Evolutionary conservation across 805 yeast genomes (phyloP), one percentile per base, ranked within the genome.

Genomic region (Hanseniaspora singularis): DNA sequence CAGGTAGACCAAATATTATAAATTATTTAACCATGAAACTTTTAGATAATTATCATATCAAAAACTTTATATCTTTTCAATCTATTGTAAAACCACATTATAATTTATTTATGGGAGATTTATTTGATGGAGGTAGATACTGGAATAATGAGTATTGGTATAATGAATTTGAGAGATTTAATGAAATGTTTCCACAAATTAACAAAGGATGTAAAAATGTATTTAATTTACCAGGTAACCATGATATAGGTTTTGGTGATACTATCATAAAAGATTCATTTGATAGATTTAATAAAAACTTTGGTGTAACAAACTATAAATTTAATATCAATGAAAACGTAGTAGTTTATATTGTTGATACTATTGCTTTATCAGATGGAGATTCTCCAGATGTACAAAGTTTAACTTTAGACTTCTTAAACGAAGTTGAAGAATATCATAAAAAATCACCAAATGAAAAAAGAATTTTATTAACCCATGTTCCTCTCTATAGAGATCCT

Each of bases 41-140:
- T 33, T 70, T 82, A 14, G 98, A 92, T 59, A 77, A 81, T 53
- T 88, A 85, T 56, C 78, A 86, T 54, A 79, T 74, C 52, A 70
- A 87, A 46, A 87, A 89, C 60, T 77, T 84, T 71, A 71, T 73
- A 54, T 66, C 67, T 50, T 63, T 80, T 33, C 80, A 81, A 51
- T 52, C 64, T 7, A 52, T 64, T 2, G 68, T 92, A 45, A 74
- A 76, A 30, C 96, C 97, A 0, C 81, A 87, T 55, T 67, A 81
- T 1, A 76, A 77, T 4, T 63, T 89, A 4, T 89, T 86, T 58
- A 64, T 92, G 23, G 98, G 98, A 2, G 98, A 92, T 60, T 62
- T 89, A 54, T 82, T 89, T 59, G 98, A 92, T 63, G 96, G 96
- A 11, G 97, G 97, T 0, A 70, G 98, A 49, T 80, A 79, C 46